Evolutionary conservation across 2,329 filamentous ascomycete species (phyloP).

Genomic region (Aspergillus cejpii): DNA sequence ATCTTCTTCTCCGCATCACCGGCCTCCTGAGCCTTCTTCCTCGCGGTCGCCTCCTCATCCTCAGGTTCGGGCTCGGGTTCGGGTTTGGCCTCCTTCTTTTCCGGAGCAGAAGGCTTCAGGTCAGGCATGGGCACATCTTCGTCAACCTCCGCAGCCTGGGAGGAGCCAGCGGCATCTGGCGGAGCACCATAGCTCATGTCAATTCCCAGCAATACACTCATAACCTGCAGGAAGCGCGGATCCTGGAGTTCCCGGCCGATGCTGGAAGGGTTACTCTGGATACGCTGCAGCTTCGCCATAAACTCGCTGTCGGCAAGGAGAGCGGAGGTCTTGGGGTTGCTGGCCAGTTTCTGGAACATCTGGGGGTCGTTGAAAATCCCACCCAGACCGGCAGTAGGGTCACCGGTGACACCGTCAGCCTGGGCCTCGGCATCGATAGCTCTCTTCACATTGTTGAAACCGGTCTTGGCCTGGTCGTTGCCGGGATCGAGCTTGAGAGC

Average conservation of each 20-base stretch:
- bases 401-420: conserved; percentile 54
- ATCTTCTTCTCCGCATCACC: conserved; percentile 92
- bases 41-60: conserved; percentile 75
- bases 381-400: conserved; percentile 70
- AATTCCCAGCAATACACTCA: conserved; percentile 87
- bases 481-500: conserved; percentile 87
- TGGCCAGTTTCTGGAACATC: conserved; percentile 80
- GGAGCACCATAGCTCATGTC: conserved; percentile 70
- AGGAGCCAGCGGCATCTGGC: conserved; percentile 41
- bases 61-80: conserved; percentile 58
- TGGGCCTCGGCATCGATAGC: conserved; percentile 73
- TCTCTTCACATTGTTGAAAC: conserved; percentile 74
- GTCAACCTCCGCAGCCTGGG: conserved; percentile 48
- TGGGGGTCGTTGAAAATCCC: conserved; percentile 92
- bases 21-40: conserved; percentile 84
- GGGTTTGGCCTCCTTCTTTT: conserved; percentile 50
- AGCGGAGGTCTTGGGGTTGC: conserved; percentile 84
- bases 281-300: conserved; percentile 78
- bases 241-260: conserved; percentile 78
- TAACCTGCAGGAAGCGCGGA: conserved; percentile 84
- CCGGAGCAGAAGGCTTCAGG: conserved; percentile 45
- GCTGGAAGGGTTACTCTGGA: conserved; percentile 73
- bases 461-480: conserved; percentile 89
- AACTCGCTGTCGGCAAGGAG: conserved; percentile 77
- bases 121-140: conserved; percentile 77